Conservation (phyloP, 768 basidiomycete species). For the Macrolepiota fuliginosa region DNA sequence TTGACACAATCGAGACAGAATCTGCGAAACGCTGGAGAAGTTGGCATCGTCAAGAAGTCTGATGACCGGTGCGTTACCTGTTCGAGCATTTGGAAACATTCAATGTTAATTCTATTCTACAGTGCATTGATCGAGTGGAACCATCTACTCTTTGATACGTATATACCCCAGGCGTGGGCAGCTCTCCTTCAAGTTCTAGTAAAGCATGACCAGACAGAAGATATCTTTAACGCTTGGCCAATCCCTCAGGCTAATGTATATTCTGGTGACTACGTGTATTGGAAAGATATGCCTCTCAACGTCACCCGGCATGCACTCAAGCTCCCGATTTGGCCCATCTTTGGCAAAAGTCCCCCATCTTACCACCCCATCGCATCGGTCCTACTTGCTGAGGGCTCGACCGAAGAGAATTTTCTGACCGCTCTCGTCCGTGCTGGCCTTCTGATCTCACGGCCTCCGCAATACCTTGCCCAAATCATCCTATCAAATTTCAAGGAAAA, state of each 20-base stretch:
- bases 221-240: conserved; percentile 42
- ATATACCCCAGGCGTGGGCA: conserved; percentile 45
- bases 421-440: conserved; percentile 32
- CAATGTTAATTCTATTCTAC: neutral
- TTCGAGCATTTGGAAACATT: neutral
- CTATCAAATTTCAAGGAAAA: neutral
- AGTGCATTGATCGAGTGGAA: conserved; percentile 52
- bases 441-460: conserved; percentile 33
- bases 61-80: conserved; percentile 37
- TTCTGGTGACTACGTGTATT: conserved; percentile 39
- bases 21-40: conserved; percentile 39
- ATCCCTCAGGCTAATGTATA: conserved; percentile 25
- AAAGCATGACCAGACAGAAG: conserved; percentile 15
- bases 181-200: conserved; percentile 29
- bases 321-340: conserved; percentile 36
- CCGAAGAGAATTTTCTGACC: conserved; percentile 18
- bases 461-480: conserved; percentile 30
- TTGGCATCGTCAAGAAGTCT: conserved; percentile 32
- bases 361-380: conserved; percentile 9
- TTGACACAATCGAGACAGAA: conserved; percentile 43
- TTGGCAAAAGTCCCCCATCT: conserved; percentile 12
- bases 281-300: conserved; percentile 29
- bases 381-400: conserved; percentile 23
- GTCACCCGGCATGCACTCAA: conserved; percentile 26
- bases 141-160: conserved; percentile 37